Evolutionary conservation across 202 grass and related monocot species (phyloP).

Genomic region (Setaria italica): DNA sequence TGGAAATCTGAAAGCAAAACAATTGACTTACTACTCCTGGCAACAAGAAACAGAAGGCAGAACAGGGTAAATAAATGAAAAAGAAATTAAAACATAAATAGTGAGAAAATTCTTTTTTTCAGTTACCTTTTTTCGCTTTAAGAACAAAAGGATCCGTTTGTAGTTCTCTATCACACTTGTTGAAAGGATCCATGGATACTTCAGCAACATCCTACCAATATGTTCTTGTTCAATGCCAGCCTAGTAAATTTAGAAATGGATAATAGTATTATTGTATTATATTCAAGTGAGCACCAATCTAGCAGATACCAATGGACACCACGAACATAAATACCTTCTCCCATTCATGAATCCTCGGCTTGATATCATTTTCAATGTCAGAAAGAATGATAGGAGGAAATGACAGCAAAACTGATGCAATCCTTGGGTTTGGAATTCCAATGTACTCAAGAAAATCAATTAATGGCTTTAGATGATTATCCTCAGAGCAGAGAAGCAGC

Average conservation of each 20-base stretch:
- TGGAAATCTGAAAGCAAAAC: slow-evolving; percentile 62
- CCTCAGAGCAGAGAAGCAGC: slow-evolving; percentile 71
- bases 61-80: background rate
- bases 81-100: background rate
- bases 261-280: slow-evolving; percentile 13
- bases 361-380: slow-evolving; percentile 76
- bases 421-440: slow-evolving; percentile 61
- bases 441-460: slow-evolving; percentile 62
- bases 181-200: slow-evolving; percentile 97
- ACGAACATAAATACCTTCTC: slow-evolving; percentile 63
- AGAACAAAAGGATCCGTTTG: slow-evolving; percentile 58
- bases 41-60: slow-evolving; percentile 6
- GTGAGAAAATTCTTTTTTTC: background rate
- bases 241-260: slow-evolving; percentile 63
- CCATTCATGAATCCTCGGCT: slow-evolving; percentile 70
- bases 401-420: slow-evolving; percentile 65
- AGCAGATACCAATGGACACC: background rate
- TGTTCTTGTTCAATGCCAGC: slow-evolving; percentile 66
- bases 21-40: slow-evolving; percentile 2
- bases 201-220: slow-evolving; percentile 69
- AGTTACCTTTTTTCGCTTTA: slow-evolving; percentile 69
- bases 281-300: slow-evolving; percentile 24
- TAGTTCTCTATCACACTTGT: slow-evolving; percentile 81
- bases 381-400: slow-evolving; percentile 89
- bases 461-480: slow-evolving; percentile 73